Percentiles rank a stretch among this genome's conserved stretches.
These are phyloP conservation scores for Bidens hawaiensis DNA, from an alignment of 140 eudicot genomes.

Conservation along the genomic window DNA sequence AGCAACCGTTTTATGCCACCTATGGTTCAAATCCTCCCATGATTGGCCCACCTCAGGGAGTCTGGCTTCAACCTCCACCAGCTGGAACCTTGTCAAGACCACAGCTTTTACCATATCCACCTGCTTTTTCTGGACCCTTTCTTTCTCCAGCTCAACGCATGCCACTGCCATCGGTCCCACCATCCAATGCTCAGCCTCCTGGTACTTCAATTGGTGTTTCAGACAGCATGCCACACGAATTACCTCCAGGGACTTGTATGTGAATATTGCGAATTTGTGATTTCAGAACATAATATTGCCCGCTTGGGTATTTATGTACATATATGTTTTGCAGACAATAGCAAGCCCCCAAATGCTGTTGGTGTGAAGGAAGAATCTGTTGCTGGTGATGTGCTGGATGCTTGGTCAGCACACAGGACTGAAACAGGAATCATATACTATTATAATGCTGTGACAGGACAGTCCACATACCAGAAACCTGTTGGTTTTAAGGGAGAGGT, in stretches of 20 bases:
- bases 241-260: constrained; percentile 85
- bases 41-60: constrained; percentile 57
- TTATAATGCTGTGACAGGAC: constrained; percentile 88
- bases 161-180: constrained; percentile 44
- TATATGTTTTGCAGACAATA: constrained; percentile 40
- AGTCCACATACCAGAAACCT: constrained; percentile 92
- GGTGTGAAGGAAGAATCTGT: constrained; percentile 32
- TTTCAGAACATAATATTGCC: constrained; percentile 6
- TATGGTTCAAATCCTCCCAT: constrained; percentile 48
- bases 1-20: constrained; percentile 41
- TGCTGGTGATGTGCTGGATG: constrained; percentile 51
- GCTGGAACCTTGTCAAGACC: constrained; percentile 52
- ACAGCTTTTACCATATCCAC: constrained; percentile 53
- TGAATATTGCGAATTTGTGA: constrained; percentile 9
- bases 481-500: constrained; percentile 88
- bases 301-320: not conserved
- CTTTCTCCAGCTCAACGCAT: constrained; percentile 49
- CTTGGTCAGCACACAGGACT: constrained; percentile 93
- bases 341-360: constrained; percentile 37
- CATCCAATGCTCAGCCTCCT: constrained; percentile 72
- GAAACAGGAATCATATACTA: constrained; percentile 84
- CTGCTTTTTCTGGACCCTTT: constrained; percentile 53
- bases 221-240: constrained; percentile 45
- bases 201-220: constrained; percentile 62
- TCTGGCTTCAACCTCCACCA: constrained; percentile 71